Evolutionary conservation across 345 rosid species (phyloP).

Genomic region (Eucalyptus pauciflora): DNA sequence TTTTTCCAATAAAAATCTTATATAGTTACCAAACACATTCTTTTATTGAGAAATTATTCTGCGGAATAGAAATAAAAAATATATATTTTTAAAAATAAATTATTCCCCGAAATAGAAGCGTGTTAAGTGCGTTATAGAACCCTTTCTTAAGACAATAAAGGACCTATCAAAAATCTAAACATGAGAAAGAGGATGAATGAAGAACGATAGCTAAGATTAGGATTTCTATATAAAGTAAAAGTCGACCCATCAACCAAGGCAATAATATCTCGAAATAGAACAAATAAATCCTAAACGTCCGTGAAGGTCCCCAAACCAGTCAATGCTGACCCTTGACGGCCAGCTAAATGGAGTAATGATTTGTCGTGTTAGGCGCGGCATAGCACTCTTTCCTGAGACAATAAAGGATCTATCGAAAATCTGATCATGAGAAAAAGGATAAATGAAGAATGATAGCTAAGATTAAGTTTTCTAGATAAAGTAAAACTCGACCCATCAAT

Average conservation of each 20-base stretch:
- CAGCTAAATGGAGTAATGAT: not conserved
- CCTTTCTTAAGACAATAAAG: no score
- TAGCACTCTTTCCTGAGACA: not conserved
- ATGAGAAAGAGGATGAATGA: not conserved
- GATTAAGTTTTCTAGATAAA: not conserved
- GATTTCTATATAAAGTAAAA: not conserved
- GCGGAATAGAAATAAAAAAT: fast-evolving
- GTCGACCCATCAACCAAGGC: no score
- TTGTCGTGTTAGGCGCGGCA: not conserved
- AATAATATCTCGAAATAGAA: no score
- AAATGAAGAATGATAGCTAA: not conserved
- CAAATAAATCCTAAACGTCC: no score
- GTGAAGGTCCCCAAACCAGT: not conserved
- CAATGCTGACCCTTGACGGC: not conserved
- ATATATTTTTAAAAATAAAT: fast-evolving
- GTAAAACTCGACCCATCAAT: no score
- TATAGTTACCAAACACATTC: no score
- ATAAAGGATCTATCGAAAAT: not conserved
- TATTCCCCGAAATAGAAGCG: no score
- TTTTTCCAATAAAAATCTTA: no score
- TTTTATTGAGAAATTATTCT: no score
- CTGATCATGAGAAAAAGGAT: not conserved
- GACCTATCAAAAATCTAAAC: not conserved
- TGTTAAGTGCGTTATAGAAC: not conserved
- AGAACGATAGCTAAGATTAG: not conserved